Evolutionary conservation across 768 basidiomycete species (phyloP), one percentile per base, ranked within the genome.

Genomic region (Cyathus striatus): DNA sequence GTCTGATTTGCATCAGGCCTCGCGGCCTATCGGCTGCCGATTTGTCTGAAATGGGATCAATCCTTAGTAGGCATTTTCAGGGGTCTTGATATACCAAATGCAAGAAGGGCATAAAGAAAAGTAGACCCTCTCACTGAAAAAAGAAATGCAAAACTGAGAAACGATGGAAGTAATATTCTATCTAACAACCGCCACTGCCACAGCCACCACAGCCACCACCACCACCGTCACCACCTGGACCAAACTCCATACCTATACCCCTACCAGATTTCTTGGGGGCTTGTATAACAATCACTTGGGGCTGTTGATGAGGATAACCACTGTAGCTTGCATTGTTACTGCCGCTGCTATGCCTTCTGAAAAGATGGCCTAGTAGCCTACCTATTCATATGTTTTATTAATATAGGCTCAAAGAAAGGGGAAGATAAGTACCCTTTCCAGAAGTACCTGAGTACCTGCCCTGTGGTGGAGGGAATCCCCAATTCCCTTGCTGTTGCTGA

Each of bases 211-310:
- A 55, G 46, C 52, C 23, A 20, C 7, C 7, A 10, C 40, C 40
- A 33, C 23, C 40, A 6, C 6, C 17, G 24, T 40, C 83, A 52
- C 75, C 83, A 49, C 72, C 83, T 75, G 69, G 70, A 41, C 65
- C 53, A 4, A 75, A 38, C 26, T 65, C 61, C 21, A 68, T 64
- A 21, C 81, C 80, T 61, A 73, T 60, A 10, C 79, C 78, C 30
- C 66, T 62, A 7, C 78, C 57, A 5, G 57, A 61, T 52, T 69
- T 76, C 58, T 72, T 69, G 6, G 63, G 68, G 30, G 56, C 65
- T 37, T 64, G 56, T 36, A 69, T 57, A 27, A 73, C 69, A 2
- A 63, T 55, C 9, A 60, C 60, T 33, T 58, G 65, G 25, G 65
- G 69, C 21, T 57, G 59, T 18, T 53, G 55, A 40, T 52, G 61